Evolutionary conservation across 768 basidiomycete species (phyloP), one percentile per base, ranked within the genome.

Genomic region (Lactarius trivialis): DNA sequence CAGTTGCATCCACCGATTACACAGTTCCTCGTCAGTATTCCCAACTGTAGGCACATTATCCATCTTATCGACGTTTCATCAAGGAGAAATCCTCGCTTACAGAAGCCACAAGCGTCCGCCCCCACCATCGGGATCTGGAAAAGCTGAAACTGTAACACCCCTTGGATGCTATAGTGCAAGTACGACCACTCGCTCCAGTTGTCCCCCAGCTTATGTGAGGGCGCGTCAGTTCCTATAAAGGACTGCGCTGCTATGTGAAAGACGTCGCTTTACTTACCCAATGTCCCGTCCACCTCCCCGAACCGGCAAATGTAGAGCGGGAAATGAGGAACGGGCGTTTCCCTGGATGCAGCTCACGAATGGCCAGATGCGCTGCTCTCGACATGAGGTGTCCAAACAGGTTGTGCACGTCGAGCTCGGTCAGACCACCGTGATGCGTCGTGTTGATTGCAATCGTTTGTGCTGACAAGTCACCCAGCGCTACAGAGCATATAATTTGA

Each of bases 1-100:
- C n/a, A 91, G 79, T 71, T 87, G 85, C 89, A 89, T 91, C 91
- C 91, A 93, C 19, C 91, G 81, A 64, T 85, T 85, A 73, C 88
- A 89, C 11, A 93, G 78, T 70, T 91, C 89, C 71, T 92, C 90
- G 67, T 89, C 82, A 8, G 85, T 85, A 71, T 91, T 90, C 2
- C 76, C 82, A 64, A 39, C 71, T 77, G 61, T 70, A 71, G 53
- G 37, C 7, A 7, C 49, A 61, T 60, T 55, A 36, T 65, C 65
- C 30, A 11, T 41, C 58, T 24, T 32, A 49, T 36, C 43, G 19
- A 14, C n/a, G 43, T n/a, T 21, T 30, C 30, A 6, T 11, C 49
- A 7, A 69, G 64, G 65, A 55, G 67, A 60, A 51, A 56, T 34
- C 36, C 9, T 51, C 59, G 72, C 78, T 61, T 66, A 81, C 78